A percentile compares a stretch with the other conserved stretches of the same genome.
Evolutionary conservation across 495 filamentous ascomycete genomes (phyloP).

Genomic region (Podospora comata): DNA sequence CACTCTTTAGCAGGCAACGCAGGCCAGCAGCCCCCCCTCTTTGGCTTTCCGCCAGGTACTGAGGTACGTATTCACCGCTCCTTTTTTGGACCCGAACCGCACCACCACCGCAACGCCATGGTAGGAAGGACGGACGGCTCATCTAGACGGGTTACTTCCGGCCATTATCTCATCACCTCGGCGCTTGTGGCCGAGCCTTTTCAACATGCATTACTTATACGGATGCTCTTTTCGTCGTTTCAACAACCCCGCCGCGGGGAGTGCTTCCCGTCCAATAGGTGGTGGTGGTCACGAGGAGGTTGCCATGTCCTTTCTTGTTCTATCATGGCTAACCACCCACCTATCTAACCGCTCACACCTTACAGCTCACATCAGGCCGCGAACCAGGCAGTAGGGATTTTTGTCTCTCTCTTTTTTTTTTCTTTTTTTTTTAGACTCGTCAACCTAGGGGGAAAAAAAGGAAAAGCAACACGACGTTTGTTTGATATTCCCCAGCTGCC

Average conservation of each 20-base stretch:
- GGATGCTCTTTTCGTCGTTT: not conserved
- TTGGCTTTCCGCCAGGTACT: not conserved
- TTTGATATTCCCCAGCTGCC: not conserved
- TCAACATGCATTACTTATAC: not conserved
- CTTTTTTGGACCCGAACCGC: conserved; percentile 9
- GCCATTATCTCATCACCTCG: conserved; percentile 15
- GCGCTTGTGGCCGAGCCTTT: conserved; percentile 8
- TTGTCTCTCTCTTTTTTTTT: not conserved
- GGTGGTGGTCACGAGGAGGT: conserved; percentile 22
- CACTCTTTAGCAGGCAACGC: not conserved
- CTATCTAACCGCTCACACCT: conserved; percentile 5
- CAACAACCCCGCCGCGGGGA: conserved; percentile 28
- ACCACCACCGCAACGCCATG: conserved; percentile 6
- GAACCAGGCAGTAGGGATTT: not conserved
- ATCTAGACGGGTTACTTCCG: conserved; percentile 24
- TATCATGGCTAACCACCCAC: conserved; percentile 9
- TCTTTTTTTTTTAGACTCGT: not conserved
- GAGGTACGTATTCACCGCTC: conserved; percentile 21
- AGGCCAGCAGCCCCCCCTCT: not conserved
- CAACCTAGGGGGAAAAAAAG: not conserved
- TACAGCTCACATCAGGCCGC: not conserved
- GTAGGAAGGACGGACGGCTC: conserved; percentile 8
- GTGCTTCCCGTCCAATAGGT: conserved; percentile 20
- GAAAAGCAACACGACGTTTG: not conserved
- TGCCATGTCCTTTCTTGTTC: conserved; percentile 11